Conservation (phyloP, 2,329 filamentous ascomycete species). For the Trichoderma arundinaceum region DNA sequence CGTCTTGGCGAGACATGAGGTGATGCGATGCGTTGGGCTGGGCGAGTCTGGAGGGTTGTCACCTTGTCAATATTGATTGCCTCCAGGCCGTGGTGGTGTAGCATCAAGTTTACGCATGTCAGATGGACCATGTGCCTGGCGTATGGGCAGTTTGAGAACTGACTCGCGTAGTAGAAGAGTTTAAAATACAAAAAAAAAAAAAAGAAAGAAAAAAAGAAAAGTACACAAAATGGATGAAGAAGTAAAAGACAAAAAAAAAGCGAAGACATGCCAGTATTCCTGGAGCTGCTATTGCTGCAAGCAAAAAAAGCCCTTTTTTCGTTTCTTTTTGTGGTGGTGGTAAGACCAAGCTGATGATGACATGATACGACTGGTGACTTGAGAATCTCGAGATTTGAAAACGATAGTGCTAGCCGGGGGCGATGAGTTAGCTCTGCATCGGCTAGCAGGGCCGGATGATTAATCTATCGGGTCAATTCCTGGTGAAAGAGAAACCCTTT, state of each 20-base stretch:
- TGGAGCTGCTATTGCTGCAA: too few relatives aligned
- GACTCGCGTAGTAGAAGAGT: not conserved
- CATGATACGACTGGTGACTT: too few relatives aligned
- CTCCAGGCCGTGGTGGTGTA: conserved; percentile 1
- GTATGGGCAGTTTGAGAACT: not conserved
- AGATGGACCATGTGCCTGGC: not conserved
- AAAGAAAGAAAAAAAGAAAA: not conserved
- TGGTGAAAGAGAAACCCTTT: not conserved
- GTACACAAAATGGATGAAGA: too few relatives aligned
- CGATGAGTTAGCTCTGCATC: not conserved
- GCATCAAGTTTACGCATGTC: not conserved
- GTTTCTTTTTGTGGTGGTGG: too few relatives aligned
- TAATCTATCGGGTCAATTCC: not conserved
- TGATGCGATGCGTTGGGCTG: not conserved
- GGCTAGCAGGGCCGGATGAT: conserved; percentile 11
- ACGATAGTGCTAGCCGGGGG: not conserved
- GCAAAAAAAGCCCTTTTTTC: too few relatives aligned
- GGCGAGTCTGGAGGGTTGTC: not conserved
- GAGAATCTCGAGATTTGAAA: too few relatives aligned
- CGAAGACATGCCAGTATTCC: too few relatives aligned
- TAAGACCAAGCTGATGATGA: too few relatives aligned
- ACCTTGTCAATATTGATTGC: not conserved
- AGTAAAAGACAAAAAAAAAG: too few relatives aligned
- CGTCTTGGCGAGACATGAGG: not conserved
- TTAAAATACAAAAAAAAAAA: not conserved